Conservation (phyloP, 148 eudicot genomes). For the Persicaria maculosa region DNA sequence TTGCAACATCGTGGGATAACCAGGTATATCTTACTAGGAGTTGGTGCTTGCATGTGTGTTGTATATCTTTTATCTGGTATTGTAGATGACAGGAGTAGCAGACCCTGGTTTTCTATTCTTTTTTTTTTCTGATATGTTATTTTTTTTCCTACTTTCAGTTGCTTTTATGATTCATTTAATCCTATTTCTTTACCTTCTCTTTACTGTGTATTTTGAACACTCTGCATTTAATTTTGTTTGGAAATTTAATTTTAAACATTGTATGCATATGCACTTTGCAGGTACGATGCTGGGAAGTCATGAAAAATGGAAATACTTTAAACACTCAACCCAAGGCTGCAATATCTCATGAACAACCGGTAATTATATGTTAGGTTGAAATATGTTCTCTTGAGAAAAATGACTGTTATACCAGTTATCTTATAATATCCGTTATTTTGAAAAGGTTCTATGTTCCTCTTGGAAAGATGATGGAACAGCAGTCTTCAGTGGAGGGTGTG, state of each 20-base stretch:
- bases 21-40: conserved; percentile 39
- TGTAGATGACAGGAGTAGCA: not conserved
- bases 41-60: not conserved
- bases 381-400: not conserved
- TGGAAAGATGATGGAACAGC: conserved; percentile 97
- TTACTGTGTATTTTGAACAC: not conserved
- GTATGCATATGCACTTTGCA: conserved; percentile 11
- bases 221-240: not conserved
- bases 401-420: not conserved
- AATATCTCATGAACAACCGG: conserved; percentile 87
- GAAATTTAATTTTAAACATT: not conserved
- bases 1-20: conserved; percentile 97
- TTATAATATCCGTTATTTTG: conserved; percentile 3
- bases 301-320: conserved; percentile 43
- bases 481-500: conserved; percentile 91
- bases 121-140: not conserved
- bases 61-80: conserved; percentile 1
- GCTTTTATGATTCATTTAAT: not conserved
- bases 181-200: not conserved
- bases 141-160: not conserved
- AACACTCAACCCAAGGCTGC: conserved; percentile 64
- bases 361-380: conserved; percentile 15
- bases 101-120: not conserved
- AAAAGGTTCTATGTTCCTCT: conserved; percentile 73
- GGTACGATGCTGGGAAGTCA: conserved; percentile 95